Base-by-base conservation (phyloP, 345 rosid genomes). In the Nephelium lappaceum region DNA sequence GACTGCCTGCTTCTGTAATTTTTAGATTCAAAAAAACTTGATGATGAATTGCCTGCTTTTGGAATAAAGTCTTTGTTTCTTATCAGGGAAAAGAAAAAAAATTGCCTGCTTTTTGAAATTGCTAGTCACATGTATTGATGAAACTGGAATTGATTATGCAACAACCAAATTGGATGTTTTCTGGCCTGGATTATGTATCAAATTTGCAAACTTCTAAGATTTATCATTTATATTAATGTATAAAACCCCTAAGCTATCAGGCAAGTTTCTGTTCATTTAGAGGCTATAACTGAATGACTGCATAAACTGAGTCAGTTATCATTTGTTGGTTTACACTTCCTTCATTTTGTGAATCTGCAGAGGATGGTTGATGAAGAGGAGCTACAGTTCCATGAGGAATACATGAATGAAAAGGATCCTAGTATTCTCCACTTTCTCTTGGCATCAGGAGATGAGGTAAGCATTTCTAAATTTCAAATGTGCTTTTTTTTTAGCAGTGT, bases 311-410 rank as follows among this genome's bases (percentile, higher is more conserved):
- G 24, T 69, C 12, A 45, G 41, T 58, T 67, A 38, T 12, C 60
- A 16, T 71, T 8, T 15, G 14, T 15, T 65, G 41, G 36, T 49
- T 71, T 0, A 61, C 47, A 16, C 39, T 42, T 72, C 19, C 19
- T 25, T 47, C 19, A 27, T 47, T 78, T 57, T 77, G 62, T 73
- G 42, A 72, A 51, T 23, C 39, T 79, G 73, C 85, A 95, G 99
- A 90, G 93, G 79, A 83, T 93, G 98, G 98, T 95, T 71, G 98
- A 95, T 21, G 93, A 93, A 87, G 99, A 95, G 83, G 96, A 92
- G 85, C 86, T 92, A 72, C 93, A 92, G 85, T 95, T 95, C 85
- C 88, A 91, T 62, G 97, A 91, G 78, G 97, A 95, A 74, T 95
- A 95, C 80, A 86, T 95, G 93, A 95, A 95, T 23, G 97, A 95